These are phyloP conservation scores for Telfairia occidentalis DNA, from an alignment of 331 rosid species.

Conservation along the genomic window DNA sequence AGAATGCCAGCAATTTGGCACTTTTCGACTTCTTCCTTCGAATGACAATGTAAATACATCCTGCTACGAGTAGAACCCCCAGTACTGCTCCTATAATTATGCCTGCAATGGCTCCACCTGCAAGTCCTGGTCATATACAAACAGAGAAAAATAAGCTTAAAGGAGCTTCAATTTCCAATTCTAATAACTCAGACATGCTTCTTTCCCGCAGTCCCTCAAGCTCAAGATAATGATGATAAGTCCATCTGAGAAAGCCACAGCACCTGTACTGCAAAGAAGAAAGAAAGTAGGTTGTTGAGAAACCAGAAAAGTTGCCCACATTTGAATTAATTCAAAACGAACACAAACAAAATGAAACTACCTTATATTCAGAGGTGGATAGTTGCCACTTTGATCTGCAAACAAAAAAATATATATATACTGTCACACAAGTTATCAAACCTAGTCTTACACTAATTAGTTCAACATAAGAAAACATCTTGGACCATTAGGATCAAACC, in stretches of 20 bases:
- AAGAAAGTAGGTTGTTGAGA: conserved; percentile 14
- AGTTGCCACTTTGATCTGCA: conserved; percentile 58
- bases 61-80: conserved; percentile 38
- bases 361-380: conserved; percentile 36
- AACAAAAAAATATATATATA: conserved; percentile 17
- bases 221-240: conserved; percentile 14
- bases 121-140: conserved; percentile 47
- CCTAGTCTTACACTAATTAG: neutral
- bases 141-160: conserved; percentile 14
- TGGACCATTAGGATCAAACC: neutral
- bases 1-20: conserved; percentile 18
- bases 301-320: neutral
- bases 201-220: conserved; percentile 10
- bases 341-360: conserved; percentile 24
- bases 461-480: neutral
- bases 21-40: conserved; percentile 32
- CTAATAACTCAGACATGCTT: neutral
- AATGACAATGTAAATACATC: conserved; percentile 27
- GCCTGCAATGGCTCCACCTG: conserved; percentile 52
- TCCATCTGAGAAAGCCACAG: conserved; percentile 36
- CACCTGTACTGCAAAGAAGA: conserved; percentile 58
- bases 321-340: neutral
- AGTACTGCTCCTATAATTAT: conserved; percentile 43
- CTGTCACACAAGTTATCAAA: neutral
- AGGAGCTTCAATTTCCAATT: neutral